Evolutionary conservation across 1,139 yeast genomes (phyloP).

Genomic region (Candida tunisiensis): DNA sequence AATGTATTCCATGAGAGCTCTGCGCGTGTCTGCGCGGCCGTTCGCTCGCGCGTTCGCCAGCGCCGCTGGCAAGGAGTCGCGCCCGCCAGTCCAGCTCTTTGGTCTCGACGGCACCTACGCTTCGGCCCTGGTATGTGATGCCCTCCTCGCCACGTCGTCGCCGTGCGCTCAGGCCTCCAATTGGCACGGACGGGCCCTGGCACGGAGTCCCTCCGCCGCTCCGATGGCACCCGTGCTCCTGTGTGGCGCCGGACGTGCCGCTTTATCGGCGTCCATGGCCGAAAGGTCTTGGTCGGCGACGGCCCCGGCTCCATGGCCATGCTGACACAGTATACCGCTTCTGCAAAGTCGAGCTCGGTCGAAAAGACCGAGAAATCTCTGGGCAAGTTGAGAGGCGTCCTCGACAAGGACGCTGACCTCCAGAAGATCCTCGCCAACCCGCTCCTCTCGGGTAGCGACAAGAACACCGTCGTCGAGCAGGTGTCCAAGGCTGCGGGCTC

Average conservation of each 20-base stretch:
- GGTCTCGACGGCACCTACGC: constrained; percentile 98
- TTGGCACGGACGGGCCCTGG: too few species aligned
- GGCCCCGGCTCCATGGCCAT: too few species aligned
- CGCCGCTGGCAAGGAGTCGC: constrained; percentile 39
- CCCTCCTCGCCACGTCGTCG: too few species aligned
- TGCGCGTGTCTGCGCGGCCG: constrained; percentile 1
- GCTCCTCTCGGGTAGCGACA: constrained; percentile 60
- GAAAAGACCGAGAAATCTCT: constrained; percentile 60
- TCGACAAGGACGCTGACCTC: constrained; percentile 50
- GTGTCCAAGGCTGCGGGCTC: constrained; percentile 35
- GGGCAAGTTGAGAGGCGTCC: constrained; percentile 34
- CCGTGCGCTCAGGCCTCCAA: too few species aligned
- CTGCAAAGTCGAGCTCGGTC: constrained; percentile 67
- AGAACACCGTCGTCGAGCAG: constrained; percentile 51
- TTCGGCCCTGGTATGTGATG: too few species aligned
- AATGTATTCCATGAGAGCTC: too few species aligned
- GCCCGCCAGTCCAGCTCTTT: constrained; percentile 86
- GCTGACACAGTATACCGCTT: constrained; percentile 84
- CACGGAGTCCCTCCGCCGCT: too few species aligned
- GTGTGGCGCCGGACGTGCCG: too few species aligned
- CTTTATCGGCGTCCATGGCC: too few species aligned
- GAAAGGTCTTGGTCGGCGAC: too few species aligned
- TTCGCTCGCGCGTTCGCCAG: constrained; percentile 23
- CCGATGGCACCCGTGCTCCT: too few species aligned
- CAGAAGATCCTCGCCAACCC: constrained; percentile 59